These are phyloP conservation scores for Candida loeiensis DNA, from an alignment of 805 yeast species.

Conservation along the genomic window DNA sequence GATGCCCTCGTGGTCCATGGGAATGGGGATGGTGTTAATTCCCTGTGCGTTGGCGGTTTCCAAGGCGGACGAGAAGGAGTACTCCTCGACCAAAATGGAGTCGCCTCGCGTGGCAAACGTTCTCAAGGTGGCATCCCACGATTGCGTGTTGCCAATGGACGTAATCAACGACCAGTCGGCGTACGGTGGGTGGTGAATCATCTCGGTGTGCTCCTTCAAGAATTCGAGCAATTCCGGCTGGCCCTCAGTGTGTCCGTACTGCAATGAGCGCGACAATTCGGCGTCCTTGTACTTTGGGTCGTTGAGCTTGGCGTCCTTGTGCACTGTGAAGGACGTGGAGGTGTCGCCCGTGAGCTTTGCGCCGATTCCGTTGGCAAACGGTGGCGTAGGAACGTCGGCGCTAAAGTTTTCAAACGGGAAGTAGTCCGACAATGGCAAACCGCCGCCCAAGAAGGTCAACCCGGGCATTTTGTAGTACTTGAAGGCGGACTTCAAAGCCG, in stretches of 20 bases:
- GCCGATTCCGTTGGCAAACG: constrained; percentile 75
- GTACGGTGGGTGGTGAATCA: constrained; percentile 44
- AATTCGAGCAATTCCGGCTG: constrained; percentile 66
- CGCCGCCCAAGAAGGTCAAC: constrained; percentile 90
- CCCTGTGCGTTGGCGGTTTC: constrained; percentile 79
- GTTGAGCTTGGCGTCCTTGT: constrained; percentile 27
- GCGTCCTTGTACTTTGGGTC: constrained; percentile 42
- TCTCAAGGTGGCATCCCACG: constrained; percentile 81
- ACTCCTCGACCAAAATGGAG: constrained; percentile 76
- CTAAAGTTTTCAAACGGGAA: constrained; percentile 84
- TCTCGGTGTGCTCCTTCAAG: constrained; percentile 70
- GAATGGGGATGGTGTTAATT: constrained; percentile 62
- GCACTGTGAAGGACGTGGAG: constrained; percentile 41
- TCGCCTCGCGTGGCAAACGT: constrained; percentile 78
- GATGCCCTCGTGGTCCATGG: constrained; percentile 77
- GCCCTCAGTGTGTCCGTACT: constrained; percentile 86
- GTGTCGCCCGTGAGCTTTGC: constrained; percentile 48
- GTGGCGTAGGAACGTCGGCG: constrained; percentile 73
- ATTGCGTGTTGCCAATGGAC: constrained; percentile 85
- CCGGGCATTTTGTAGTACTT: constrained; percentile 70
- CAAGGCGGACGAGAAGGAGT: constrained; percentile 77
- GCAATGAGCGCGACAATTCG: constrained; percentile 81
- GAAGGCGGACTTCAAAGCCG: constrained; percentile 83
- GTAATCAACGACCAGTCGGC: constrained; percentile 67
- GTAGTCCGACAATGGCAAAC: constrained; percentile 84